Conservation (phyloP, 441 rosid species). For the Bruguiera hainesii region DNA sequence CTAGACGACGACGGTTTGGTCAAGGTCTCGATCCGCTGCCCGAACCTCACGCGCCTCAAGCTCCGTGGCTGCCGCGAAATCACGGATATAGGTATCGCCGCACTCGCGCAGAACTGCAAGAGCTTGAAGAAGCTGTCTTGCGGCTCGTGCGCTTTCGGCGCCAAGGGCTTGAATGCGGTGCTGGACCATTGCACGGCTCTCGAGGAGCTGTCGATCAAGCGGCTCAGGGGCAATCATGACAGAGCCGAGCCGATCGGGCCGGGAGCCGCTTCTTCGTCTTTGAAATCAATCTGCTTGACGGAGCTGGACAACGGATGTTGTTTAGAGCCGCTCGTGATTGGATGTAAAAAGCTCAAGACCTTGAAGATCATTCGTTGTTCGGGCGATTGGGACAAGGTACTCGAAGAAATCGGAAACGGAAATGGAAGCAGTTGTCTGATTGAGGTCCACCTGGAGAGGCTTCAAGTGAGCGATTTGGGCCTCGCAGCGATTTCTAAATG, state of each 20-base stretch:
- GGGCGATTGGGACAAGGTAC: conserved; percentile 72
- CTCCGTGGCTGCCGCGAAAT: conserved; percentile 80
- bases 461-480: conserved; percentile 61
- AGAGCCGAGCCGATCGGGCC: conserved; percentile 51
- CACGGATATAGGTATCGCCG: conserved; percentile 59
- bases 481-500: conserved; percentile 50
- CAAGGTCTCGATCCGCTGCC: conserved; percentile 54
- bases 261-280: conserved; percentile 40
- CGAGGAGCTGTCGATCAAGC: conserved; percentile 71
- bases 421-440: conserved; percentile 31
- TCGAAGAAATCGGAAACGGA: conserved; percentile 37
- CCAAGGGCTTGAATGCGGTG: conserved; percentile 67
- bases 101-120: conserved; percentile 60
- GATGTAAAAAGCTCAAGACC: conserved; percentile 47
- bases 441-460: conserved; percentile 65
- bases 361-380: conserved; percentile 57
- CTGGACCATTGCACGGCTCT: conserved; percentile 59
- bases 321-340: conserved; percentile 57
- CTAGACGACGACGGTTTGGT: conserved; percentile 60
- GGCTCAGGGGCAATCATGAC: conserved; percentile 60
- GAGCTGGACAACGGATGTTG: conserved; percentile 62
- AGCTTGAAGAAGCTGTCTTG: conserved; percentile 65
- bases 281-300: conserved; percentile 60
- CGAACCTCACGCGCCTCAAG: conserved; percentile 68
- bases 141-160: conserved; percentile 78